Evolutionary conservation across 129 eudicot genomes (phyloP), one percentile per base, ranked within the genome.

Genomic region (Ambrosia artemisiifolia): DNA sequence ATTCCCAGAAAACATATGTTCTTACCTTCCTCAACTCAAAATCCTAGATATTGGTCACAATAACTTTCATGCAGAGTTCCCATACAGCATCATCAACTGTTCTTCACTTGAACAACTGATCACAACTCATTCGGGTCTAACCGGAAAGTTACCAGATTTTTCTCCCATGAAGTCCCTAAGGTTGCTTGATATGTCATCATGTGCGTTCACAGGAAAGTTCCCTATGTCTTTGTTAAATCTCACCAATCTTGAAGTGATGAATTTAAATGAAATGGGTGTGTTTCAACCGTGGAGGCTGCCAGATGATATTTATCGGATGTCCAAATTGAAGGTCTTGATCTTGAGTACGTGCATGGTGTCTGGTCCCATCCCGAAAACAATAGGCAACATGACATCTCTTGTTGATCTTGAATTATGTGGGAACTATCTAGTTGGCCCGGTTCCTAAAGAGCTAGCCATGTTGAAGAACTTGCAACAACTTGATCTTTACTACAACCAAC

Each of bases 331-430:
- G 80, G 11, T 79, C 8, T 34, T 92, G 88, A 59, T 86, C 63
- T 64, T 92, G 70, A 67, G 89, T 18, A 82, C 85, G 2, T 86
- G 95, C 84, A 85, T 43, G 78, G 44, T 87, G 35, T 49, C 72
- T 30, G 98, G 98, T 9, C 64, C 12, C 20, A 85, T 92, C 64
- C 95, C 93, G 9, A 76, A 82, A 44, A 61, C 74, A 8, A 43
- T 92, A n/a, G 91, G 98, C 19, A 92, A 92, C 76, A 87, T 92
- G 91, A 83, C 89, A 2, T 75, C 90, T 0, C 87, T 92, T 6
- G 83, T 87, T 75, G 98, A 92, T 79, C 95, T 92, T 43, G 98
- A 92, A 74, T 76, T 92, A 79, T 72, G 83, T 40, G 96, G 94
- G 5, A 92, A 92, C 51, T 75, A 16, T 74, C 67, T 88, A 6